Percentiles rank a stretch among this genome's conserved stretches.
These are phyloP conservation scores for Salvia miltiorrhiza DNA, from an alignment of 257 asterid genomes.

Conservation along the genomic window DNA sequence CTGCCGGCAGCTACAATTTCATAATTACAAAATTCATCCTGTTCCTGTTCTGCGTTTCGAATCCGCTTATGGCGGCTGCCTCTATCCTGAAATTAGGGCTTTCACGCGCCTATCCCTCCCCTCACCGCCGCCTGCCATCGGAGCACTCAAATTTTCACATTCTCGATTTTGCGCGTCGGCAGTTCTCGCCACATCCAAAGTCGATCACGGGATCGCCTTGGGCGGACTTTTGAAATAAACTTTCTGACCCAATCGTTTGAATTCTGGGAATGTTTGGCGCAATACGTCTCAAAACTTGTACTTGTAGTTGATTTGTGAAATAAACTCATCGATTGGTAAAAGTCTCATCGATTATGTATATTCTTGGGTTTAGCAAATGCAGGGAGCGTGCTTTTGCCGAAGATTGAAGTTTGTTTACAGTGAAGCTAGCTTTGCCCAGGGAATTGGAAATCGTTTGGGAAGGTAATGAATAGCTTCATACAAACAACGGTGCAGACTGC, in stretches of 20 bases:
- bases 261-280: too few species aligned
- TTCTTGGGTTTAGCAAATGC: conserved; percentile 21
- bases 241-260: too few species aligned
- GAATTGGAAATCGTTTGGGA: background rate
- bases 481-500: too few species aligned
- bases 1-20: too few species aligned
- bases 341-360: background rate
- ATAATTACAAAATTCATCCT: background rate
- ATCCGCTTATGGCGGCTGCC: too few species aligned
- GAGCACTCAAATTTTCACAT: background rate
- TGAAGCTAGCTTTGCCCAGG: background rate
- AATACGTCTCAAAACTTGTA: too few species aligned
- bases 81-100: too few species aligned
- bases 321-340: too few species aligned
- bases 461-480: background rate
- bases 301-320: too few species aligned
- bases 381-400: background rate
- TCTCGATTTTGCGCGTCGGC: too few species aligned
- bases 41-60: too few species aligned
- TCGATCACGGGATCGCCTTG: background rate
- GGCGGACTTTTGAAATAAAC: background rate
- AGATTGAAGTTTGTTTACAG: background rate
- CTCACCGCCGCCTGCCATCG: background rate
- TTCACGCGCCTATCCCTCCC: background rate
- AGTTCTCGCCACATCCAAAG: too few species aligned